Base-by-base conservation (phyloP, 176 grass and related monocot species). In the Elymus sibiricus region DNA sequence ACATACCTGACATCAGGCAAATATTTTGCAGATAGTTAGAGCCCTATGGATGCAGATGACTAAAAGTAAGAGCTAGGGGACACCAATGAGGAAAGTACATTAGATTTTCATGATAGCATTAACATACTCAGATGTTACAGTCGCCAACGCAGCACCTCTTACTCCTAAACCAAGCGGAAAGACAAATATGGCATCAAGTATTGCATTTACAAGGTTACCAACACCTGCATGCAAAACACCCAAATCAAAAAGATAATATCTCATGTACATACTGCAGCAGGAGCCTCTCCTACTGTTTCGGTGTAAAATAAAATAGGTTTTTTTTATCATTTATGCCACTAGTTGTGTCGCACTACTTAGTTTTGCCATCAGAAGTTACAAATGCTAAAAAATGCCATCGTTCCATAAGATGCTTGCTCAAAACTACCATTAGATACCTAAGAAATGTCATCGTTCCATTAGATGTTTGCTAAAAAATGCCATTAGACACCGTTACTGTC, bases 81-180 rank as follows among this genome's bases (percentile, higher is more conserved):
- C 9, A 76, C 5, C 28, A 76, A 76, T 76, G 44, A 53, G 73
- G 44, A 76, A 76, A 55, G 74, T 76, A 76, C 77, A 63, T 84
- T 88, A 81, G 76, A 24, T 59, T 88, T 44, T 91, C 77, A 77
- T 69, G 68, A 75, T 74, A 25, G 51, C 21, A 78, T 81, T 70
- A 79, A 93, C 95, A 83, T 95, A 98, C 96, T 98, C 96, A 82
- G 93, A 95, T 10, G 85, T 84, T 55, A 98, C 91, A 19, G 96
- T 98, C 64, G 96, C 87, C 89, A 98, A 78, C 7, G 96, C 96
- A 87, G 96, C 96, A n/a, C 96, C 96, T 9, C 91, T 88, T 86
- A 98, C 89, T 83, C 96, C 96, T 76, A 95, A 86, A 80, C 91
- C 96, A 94, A 98, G 81, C 40, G 92, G 74, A 68, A 95, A 95